Conservation (phyloP, 2,329 filamentous ascomycete genomes). For the Talaromyces sp. region DNA sequence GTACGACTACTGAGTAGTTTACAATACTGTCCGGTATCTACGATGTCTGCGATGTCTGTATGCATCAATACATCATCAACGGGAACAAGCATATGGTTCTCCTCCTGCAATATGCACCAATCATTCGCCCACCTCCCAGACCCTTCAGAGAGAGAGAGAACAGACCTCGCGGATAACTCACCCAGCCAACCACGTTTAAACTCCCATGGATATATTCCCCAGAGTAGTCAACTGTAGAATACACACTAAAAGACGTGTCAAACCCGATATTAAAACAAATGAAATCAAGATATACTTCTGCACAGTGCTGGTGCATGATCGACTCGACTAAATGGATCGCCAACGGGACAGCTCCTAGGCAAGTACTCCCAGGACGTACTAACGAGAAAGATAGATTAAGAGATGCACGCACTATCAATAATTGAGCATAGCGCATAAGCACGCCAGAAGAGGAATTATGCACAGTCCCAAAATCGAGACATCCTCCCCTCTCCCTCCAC, state of each 20-base stretch:
- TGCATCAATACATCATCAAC: slow-evolving; percentile 1
- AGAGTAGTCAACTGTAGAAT: not conserved
- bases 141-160: not conserved
- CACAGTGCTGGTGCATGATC: slow-evolving; percentile 3
- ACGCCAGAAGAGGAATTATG: not conserved
- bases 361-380: not conserved
- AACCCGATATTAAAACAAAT: not conserved
- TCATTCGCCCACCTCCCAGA: not conserved
- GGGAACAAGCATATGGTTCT: not conserved
- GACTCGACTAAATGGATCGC: slow-evolving; percentile 15
- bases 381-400: not conserved
- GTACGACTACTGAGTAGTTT: not conserved
- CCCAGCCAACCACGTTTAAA: slow-evolving; percentile 7
- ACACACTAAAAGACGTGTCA: not conserved
- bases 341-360: not conserved
- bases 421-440: not conserved
- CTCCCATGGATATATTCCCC: too few species aligned
- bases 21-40: not conserved
- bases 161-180: slow-evolving; percentile 3
- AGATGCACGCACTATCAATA: not conserved
- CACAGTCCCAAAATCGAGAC: slow-evolving; percentile 9
- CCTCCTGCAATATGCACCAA: not conserved
- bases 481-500: not conserved
- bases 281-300: not conserved
- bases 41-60: not conserved